phyloP scores from a whole-genome alignment of 139 green algal species.

The Chlamydomonas eustigma region DNA sequence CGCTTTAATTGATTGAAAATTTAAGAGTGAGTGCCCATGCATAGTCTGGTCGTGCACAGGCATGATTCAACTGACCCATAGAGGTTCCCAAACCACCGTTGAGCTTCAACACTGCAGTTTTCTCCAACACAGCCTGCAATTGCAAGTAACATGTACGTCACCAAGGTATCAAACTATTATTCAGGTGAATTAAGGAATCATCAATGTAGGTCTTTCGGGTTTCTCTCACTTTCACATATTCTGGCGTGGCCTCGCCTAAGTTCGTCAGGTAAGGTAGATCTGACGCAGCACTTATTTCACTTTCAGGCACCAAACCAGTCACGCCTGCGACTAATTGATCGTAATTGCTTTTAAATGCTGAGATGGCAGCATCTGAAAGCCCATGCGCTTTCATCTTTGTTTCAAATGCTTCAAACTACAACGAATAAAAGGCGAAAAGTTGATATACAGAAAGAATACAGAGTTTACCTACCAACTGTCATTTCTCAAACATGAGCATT shows the following conservation, averaged over 20 bases:
- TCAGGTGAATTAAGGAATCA: too few relatives aligned
- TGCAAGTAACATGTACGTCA: too few relatives aligned
- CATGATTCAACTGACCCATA: slow-evolving; percentile 61
- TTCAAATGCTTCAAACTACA: slow-evolving; percentile 41
- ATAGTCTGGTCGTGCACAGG: too few relatives aligned
- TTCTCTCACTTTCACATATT: background rate
- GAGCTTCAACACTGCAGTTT: slow-evolving; percentile 88
- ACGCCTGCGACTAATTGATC: slow-evolving; percentile 75
- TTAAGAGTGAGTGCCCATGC: too few relatives aligned
- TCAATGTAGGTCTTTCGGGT: background rate
- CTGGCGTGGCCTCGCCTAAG: background rate
- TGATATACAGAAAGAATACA: too few relatives aligned
- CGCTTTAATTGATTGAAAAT: too few relatives aligned
- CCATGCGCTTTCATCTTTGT: slow-evolving; percentile 69
- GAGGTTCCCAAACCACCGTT: slow-evolving; percentile 87
- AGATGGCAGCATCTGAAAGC: slow-evolving; percentile 67
- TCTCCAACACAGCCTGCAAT: slow-evolving; percentile 50
- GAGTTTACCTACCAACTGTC: too few relatives aligned
- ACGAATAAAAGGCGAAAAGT: background rate
- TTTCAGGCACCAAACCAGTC: slow-evolving; percentile 68
- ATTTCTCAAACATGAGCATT: too few relatives aligned
- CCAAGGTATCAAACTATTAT: too few relatives aligned
- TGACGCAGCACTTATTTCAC: background rate
- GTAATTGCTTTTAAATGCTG: slow-evolving; percentile 84
- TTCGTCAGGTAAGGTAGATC: background rate